A percentile compares a stretch with the other conserved stretches of the same genome.
Conservation (phyloP, 2,329 filamentous ascomycete species). For the Fusarium succisae region DNA sequence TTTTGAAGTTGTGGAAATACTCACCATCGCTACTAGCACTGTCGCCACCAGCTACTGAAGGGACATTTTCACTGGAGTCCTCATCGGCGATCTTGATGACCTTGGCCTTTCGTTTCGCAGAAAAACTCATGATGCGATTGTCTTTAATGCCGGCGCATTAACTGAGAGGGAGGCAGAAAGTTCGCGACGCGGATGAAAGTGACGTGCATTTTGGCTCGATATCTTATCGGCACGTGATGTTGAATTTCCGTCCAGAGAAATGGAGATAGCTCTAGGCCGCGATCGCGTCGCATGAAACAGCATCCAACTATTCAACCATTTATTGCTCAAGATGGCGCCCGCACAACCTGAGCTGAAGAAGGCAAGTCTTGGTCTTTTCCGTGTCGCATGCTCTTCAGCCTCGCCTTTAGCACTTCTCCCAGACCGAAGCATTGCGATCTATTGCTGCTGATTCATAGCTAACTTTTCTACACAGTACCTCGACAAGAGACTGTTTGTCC, state of each 20-base stretch:
- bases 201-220: constrained; percentile 36
- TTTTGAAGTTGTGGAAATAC: constrained; percentile 36
- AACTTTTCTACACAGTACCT: constrained; percentile 76
- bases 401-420: too few relatives aligned
- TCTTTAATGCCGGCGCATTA: constrained; percentile 13
- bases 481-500: constrained; percentile 98
- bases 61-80: constrained; percentile 48
- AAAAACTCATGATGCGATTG: constrained; percentile 61
- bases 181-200: constrained; percentile 28
- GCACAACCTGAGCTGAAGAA: constrained; percentile 99
- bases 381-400: background rate
- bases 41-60: constrained; percentile 36
- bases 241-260: constrained; percentile 40
- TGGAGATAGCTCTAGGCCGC: constrained; percentile 36
- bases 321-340: constrained; percentile 83
- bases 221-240: constrained; percentile 63
- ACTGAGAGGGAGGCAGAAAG: background rate
- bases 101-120: constrained; percentile 73
- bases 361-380: constrained; percentile 60
- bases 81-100: constrained; percentile 78
- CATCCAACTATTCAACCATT: constrained; percentile 38
- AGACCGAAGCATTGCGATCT: background rate
- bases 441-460: constrained; percentile 19
- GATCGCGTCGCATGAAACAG: constrained; percentile 44
- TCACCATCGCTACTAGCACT: constrained; percentile 50